phyloP scores from a whole-genome alignment of 2,329 filamentous ascomycete genomes.

The Claviceps sp. region DNA sequence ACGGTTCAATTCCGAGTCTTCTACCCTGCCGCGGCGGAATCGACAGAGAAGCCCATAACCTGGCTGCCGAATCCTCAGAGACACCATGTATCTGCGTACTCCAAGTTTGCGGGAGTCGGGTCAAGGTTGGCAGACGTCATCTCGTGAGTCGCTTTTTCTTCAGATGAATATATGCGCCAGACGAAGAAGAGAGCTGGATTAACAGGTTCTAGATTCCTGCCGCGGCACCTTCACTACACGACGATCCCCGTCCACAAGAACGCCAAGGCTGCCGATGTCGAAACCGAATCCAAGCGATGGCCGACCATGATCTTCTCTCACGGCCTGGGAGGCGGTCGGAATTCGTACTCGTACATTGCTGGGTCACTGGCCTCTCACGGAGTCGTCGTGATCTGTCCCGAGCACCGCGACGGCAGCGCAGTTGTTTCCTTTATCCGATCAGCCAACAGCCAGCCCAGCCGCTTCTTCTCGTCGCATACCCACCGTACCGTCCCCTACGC shows the following conservation, averaged over 20 bases:
- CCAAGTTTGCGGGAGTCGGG: slow-evolving; percentile 58
- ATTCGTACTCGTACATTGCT: slow-evolving; percentile 73
- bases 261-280: slow-evolving; percentile 48
- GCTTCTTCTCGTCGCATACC: slow-evolving; percentile 12
- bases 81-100: slow-evolving; percentile 61
- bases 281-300: slow-evolving; percentile 44
- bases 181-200: background rate
- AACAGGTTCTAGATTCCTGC: slow-evolving; percentile 39
- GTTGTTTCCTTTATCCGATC: slow-evolving; percentile 60
- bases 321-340: slow-evolving; percentile 66
- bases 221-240: slow-evolving; percentile 59
- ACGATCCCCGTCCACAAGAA: slow-evolving; percentile 62
- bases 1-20: slow-evolving; percentile 74
- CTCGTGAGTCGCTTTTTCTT: slow-evolving; percentile 32
- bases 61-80: slow-evolving; percentile 72
- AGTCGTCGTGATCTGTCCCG: slow-evolving; percentile 65
- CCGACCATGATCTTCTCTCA: slow-evolving; percentile 80
- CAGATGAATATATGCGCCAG: background rate
- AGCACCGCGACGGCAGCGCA: slow-evolving; percentile 71
- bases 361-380: slow-evolving; percentile 72
- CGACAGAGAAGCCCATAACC: slow-evolving; percentile 45
- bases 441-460: slow-evolving; percentile 31
- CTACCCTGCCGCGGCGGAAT: slow-evolving; percentile 52
- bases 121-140: slow-evolving; percentile 43
- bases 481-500: slow-evolving; percentile 32